These are phyloP conservation scores for Lithospermum erythrorhizon DNA, from an alignment of 257 asterid species.

Conservation along the genomic window DNA sequence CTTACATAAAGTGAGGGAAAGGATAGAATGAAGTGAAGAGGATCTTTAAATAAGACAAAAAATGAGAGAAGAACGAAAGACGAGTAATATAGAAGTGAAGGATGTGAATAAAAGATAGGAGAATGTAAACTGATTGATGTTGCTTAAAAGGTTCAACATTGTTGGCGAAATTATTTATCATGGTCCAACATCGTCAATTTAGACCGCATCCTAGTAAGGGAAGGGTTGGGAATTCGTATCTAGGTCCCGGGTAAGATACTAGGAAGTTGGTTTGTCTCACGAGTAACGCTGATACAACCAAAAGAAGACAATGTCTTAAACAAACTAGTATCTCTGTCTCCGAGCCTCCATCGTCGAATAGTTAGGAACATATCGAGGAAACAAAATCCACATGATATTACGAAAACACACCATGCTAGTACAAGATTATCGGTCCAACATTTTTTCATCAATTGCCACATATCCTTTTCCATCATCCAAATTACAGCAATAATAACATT, in stretches of 20 bases:
- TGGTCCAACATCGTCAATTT: not conserved
- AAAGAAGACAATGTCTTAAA: not conserved
- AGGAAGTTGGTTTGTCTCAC: too few species aligned
- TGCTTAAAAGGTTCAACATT: not conserved
- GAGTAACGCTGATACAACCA: not conserved
- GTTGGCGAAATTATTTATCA: not conserved
- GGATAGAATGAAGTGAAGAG: not conserved
- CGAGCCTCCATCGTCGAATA: too few species aligned
- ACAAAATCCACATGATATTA: not conserved
- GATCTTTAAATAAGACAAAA: not conserved
- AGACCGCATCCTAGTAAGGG: not conserved
- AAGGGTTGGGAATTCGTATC: too few species aligned
- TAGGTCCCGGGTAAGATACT: too few species aligned
- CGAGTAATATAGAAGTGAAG: not conserved
- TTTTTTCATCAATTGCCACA: not conserved
- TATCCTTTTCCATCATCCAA: conserved; percentile 3
- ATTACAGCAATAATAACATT: conserved; percentile 5
- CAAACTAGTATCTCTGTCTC: too few species aligned
- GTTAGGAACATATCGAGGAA: too few species aligned
- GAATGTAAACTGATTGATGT: not conserved
- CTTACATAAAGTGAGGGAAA: not conserved
- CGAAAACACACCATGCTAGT: not conserved
- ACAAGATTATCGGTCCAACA: not conserved
- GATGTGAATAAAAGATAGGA: not conserved
- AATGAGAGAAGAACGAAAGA: too few species aligned